Evolutionary conservation across 305 asterid genomes (phyloP), one percentile per base, ranked within the genome.

Genomic region (Caryopteris hybrid): DNA sequence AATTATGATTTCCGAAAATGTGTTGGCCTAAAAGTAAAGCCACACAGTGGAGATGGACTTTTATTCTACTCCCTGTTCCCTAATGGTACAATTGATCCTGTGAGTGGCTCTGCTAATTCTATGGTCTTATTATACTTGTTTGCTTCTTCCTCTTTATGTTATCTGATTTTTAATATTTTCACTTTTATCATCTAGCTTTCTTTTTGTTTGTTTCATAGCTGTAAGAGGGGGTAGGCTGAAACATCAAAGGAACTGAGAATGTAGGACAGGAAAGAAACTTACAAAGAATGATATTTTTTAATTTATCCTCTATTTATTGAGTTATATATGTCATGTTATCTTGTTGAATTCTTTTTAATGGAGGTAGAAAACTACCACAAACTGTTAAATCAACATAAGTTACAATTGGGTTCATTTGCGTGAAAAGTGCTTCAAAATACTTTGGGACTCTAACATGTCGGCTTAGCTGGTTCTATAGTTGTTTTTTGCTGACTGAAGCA

Each of bases 11-110:
- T 62, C 55, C 64, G 79, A 23, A 48, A 83, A 74, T 94, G 99
- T 73, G 38, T 80, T 51, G 98, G 99, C 64, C 78, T 94, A 58
- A 94, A 84, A 82, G 95, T 94, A 74, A 89, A 82, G 85, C 98
- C 99, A 43, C 96, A 64, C 14, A 79, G 70, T 76, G 99, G 99
- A 78, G 99, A 94, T 53, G 99, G 99, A 58, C 90, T 94, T 72
- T 77, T 94, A 34, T 94, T 94, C 83, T 94, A 91, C 80, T 94
- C 99, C n/a, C 73, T 91, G 57, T 76, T 80, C 53, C 88, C 88
- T 46, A 94, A 94, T 67, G 98, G 98, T 29, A 94, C 98, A 60
- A 89, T 89, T 72, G 95, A 91, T 86, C 80, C 85, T 46, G 99
- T 93, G 68, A 84, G 96, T 83, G 73, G 36, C 67, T 55, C 54